Evolutionary conservation across 139 green algal species (phyloP), one percentile per base, ranked within the genome.

Genomic region (Closterium sp.): DNA sequence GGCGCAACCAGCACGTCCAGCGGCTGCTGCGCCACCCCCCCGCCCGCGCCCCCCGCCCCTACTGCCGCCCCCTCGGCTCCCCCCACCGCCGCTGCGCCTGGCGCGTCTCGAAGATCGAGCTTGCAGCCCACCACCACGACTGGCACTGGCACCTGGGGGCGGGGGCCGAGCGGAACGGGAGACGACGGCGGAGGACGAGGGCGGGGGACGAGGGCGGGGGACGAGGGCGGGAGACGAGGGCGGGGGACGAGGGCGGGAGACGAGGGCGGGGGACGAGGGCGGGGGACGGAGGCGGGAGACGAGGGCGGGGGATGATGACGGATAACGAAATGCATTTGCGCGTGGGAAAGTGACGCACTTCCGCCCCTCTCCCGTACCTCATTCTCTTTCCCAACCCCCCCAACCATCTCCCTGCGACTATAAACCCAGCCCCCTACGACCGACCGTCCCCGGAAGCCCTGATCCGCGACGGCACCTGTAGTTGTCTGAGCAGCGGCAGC

Each of bases 111-210:
- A 38, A 96, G 45, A 89, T 98, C 97, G 29, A 91, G 93, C 92
- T 97, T 97, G 95, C 96, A 97, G n/a, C 95, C 96, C 2, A 97
- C 96, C 42, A 98, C 93, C 22, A 98, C 92, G 19, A 98, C 93
- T 0, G 97, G 97, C 85, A 34, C 91, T 9, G 87, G 30, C 73
- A 92, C 89, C 89, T 91, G 88, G 7, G n/a, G 88, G 9, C 94
- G 94, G 28, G 89, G 70, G 34, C 34, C 34, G 34, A 42, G 34
- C 7, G 38, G 88, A 45, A 11, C 85, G 9, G 22, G 21, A 10
- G n/a, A 87, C n/a, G 85, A 87, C 5, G 84, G n/a, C 24, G n/a
- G 85, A 27, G n/a, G 28, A 87, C 13, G 38, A 50, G 38, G 38
- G 38, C 38, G 38, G 38, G 38, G 38, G 38, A 50, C 13, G 38